A percentile compares a stretch with the other conserved stretches of the same genome.
phyloP scores from a whole-genome alignment of 225 moss, liverwort and hornwort genomes.

The Bryoerythrophyllum caledonicum region DNA sequence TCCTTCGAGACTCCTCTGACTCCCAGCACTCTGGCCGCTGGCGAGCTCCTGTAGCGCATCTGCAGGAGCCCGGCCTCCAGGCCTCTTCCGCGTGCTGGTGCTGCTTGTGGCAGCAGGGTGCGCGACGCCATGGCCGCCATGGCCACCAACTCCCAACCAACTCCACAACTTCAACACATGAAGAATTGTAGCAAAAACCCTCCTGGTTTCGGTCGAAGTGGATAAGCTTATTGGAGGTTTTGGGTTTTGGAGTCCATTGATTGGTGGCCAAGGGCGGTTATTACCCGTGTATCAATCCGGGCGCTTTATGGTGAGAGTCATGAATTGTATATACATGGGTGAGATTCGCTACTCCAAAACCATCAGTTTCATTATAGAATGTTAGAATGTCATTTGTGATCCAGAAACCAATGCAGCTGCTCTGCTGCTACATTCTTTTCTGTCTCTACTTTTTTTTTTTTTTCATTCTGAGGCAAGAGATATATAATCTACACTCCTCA shows the following conservation, averaged over 20 bases:
- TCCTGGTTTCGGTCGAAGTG: background rate
- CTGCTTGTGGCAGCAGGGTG: slow-evolving; percentile 2
- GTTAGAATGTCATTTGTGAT: no score
- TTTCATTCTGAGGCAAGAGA: background rate
- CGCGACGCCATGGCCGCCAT: slow-evolving; percentile 43
- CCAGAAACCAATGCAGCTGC: no score
- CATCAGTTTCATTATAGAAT: no score
- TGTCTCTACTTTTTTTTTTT: no score
- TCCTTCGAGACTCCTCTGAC: slow-evolving; percentile 57
- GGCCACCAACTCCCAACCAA: no score
- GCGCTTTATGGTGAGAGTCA: no score
- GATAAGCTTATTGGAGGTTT: background rate
- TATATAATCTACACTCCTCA: background rate
- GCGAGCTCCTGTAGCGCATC: no score
- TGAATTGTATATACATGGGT: no score
- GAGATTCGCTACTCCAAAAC: no score
- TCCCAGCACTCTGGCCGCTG: background rate
- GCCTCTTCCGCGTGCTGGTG: slow-evolving; percentile 6
- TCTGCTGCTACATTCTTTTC: no score
- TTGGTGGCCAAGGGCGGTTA: background rate
- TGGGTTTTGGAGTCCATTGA: background rate
- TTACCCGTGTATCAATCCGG: background rate
- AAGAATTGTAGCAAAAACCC: background rate
- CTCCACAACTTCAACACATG: no score
- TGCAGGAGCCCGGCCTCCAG: slow-evolving; percentile 19